Evolutionary conservation across 768 basidiomycete species (phyloP).

Genomic region (Kwoniella pini): DNA sequence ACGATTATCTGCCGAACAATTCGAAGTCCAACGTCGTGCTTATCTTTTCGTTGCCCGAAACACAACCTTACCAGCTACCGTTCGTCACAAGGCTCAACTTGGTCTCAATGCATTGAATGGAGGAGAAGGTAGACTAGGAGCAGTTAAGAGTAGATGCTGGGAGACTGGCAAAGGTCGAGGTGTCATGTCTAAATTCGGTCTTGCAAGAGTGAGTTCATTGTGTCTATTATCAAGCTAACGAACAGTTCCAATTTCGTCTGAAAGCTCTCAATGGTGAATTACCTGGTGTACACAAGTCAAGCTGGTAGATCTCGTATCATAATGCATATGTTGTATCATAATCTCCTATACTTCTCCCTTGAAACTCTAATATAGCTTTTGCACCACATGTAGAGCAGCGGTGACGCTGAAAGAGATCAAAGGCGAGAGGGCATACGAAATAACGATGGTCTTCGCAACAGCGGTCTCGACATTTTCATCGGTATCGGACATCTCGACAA

Average conservation of each 20-base stretch:
- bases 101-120: slow-evolving; percentile 81
- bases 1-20: slow-evolving; percentile 52
- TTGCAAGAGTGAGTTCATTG: slow-evolving; percentile 66
- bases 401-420: slow-evolving; percentile 46
- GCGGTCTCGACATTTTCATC: slow-evolving; percentile 41
- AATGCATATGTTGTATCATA: slow-evolving; percentile 1
- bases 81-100: slow-evolving; percentile 90
- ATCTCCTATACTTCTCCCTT: no score
- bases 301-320: slow-evolving; percentile 64
- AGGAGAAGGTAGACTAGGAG: slow-evolving; percentile 76
- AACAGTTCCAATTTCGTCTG: slow-evolving; percentile 85
- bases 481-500: slow-evolving; percentile 39
- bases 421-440: slow-evolving; percentile 48
- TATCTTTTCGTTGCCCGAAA: slow-evolving; percentile 94
- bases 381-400: slow-evolving; percentile 36
- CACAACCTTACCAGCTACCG: slow-evolving; percentile 77
- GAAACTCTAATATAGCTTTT: slow-evolving; percentile 24
- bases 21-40: slow-evolving; percentile 81
- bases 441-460: slow-evolving; percentile 48
- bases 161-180: slow-evolving; percentile 85
- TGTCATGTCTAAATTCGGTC: slow-evolving; percentile 80
- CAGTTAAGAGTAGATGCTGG: slow-evolving; percentile 83
- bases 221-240: slow-evolving; percentile 5
- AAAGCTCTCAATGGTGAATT: slow-evolving; percentile 80
- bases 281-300: slow-evolving; percentile 84